Conservation (phyloP, 192 early-diverging fungal species). For the Coemansia guatemalensis region DNA sequence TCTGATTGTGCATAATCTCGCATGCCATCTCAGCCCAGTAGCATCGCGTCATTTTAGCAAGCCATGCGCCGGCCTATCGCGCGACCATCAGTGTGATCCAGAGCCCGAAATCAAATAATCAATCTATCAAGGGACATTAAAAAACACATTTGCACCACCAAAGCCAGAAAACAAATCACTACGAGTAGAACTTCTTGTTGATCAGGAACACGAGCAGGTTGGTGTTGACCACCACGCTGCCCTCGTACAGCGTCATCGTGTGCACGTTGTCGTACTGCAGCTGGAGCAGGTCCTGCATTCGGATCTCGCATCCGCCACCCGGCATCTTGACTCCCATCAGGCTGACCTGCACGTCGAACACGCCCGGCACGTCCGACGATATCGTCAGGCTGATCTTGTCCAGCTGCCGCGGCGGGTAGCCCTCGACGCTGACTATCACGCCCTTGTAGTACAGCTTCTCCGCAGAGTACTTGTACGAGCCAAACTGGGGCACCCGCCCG, state of each 20-base stretch:
- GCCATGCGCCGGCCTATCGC: background rate
- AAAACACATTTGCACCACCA: no score
- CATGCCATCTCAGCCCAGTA: background rate
- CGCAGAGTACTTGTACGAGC: slow-evolving; percentile 98
- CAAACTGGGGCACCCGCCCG: slow-evolving; percentile 91
- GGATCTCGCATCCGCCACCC: slow-evolving; percentile 73
- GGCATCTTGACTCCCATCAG: slow-evolving; percentile 69
- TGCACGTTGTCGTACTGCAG: slow-evolving; percentile 91
- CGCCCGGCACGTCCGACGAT: slow-evolving; percentile 87
- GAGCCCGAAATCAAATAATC: background rate
- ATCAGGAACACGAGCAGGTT: slow-evolving; percentile 94
- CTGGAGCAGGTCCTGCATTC: slow-evolving; percentile 92
- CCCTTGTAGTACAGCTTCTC: slow-evolving; percentile 90
- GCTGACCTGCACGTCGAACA: slow-evolving; percentile 86
- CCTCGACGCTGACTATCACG: slow-evolving; percentile 84
- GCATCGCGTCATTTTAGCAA: background rate
- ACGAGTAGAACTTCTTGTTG: slow-evolving; percentile 89
- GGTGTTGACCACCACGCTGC: slow-evolving; percentile 90
- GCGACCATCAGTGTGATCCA: background rate
- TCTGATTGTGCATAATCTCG: background rate
- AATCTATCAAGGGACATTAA: background rate
- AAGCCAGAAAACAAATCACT: slow-evolving; percentile 6
- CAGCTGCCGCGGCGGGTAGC: slow-evolving; percentile 81
- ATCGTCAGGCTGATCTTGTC: slow-evolving; percentile 87
- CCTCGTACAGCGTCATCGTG: slow-evolving; percentile 90